Base-by-base conservation (phyloP, 768 basidiomycete genomes). In the button mushroom (Agaricus bisporus) region DNA sequence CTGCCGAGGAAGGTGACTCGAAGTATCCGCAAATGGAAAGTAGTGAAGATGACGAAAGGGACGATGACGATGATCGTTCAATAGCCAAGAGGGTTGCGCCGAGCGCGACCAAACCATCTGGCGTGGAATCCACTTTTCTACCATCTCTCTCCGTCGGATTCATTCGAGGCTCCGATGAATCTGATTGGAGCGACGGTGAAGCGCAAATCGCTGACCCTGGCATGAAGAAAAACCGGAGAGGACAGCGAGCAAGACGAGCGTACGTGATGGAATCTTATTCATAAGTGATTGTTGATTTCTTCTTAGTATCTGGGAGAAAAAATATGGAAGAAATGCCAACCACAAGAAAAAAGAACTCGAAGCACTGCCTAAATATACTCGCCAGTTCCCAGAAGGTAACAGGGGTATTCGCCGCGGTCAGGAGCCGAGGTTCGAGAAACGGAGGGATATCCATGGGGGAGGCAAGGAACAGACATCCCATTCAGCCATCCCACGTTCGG, bases 261-360 rank as follows among this genome's bases (percentile, higher is more conserved):
- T 97, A 67, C 79, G 95, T 86, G 14, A 37, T 41, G n/a, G 18
- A 46, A 2, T 43, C 35, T 55, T 48, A 54, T 55, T 18, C 18
- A 51, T 42, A 35, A 41, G 22, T 41, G 18, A 18, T 51, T 20
- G 28, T 37, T 36, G 3, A 45, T 25, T 29, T n/a, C 15, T 25
- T 38, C 48, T 39, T 61, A 98, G 95, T 2, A 97, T 98, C 59
- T 98, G 95, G 95, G 95, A 98, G 71, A 95, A 93, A 72, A 98
- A 94, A 68, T 98, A 83, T 61, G 95, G 95, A 45, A 80, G 75
- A 56, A 82, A 85, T 56, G 95, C 95, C 20, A 97, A 95, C 65
- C 95, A 98, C 67, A 79, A 95, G 70, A 87, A 88, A 69, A 86
- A 60, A 20, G 42, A 50, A 41, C 57, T 55, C 26, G 20, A 47